Percentiles rank a stretch among this genome's conserved stretches.
Conservation (phyloP, 495 filamentous ascomycete species). For the Lentithecium fluviatile region DNA sequence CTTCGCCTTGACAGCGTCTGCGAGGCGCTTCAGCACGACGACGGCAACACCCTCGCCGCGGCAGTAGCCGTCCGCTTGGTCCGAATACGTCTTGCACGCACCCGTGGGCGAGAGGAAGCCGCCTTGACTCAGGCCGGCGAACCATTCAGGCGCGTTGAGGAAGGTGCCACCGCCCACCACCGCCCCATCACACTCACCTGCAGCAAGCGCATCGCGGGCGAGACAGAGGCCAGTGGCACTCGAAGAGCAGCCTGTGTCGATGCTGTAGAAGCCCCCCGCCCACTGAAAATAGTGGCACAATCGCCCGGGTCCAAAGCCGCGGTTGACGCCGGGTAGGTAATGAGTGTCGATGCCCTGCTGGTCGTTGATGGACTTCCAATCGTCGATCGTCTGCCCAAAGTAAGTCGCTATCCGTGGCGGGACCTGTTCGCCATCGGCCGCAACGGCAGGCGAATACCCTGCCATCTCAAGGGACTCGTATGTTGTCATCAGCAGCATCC, state of each 20-base stretch:
- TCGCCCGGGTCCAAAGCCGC: slow-evolving; percentile 38
- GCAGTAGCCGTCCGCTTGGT: slow-evolving; percentile 45
- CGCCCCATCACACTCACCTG: slow-evolving; percentile 42
- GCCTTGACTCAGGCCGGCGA: slow-evolving; percentile 38
- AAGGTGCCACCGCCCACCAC: slow-evolving; percentile 45
- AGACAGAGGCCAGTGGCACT: slow-evolving; percentile 36
- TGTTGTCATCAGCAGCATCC: slow-evolving; percentile 41
- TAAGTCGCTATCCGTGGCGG: slow-evolving; percentile 39
- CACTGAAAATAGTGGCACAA: slow-evolving; percentile 38
- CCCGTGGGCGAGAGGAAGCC: slow-evolving; percentile 43
- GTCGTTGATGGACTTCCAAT: slow-evolving; percentile 35
- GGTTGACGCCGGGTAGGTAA: slow-evolving; percentile 34
- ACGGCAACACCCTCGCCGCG: slow-evolving; percentile 40
- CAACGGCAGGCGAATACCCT: slow-evolving; percentile 40
- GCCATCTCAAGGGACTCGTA: slow-evolving; percentile 46
- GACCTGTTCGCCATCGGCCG: slow-evolving; percentile 26
- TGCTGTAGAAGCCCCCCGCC: slow-evolving; percentile 24
- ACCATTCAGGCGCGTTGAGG: slow-evolving; percentile 39
- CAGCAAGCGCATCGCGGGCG: slow-evolving; percentile 41
- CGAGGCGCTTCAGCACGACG: slow-evolving; percentile 34
- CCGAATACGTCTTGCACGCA: slow-evolving; percentile 45
- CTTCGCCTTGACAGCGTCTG: slow-evolving; percentile 38
- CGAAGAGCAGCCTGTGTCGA: slow-evolving; percentile 43
- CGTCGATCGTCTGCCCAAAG: slow-evolving; percentile 40
- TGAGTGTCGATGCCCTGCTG: slow-evolving; percentile 36